These are phyloP conservation scores for Aspergillus versicolor DNA, from an alignment of 2,329 filamentous ascomycete species.

Conservation along the genomic window DNA sequence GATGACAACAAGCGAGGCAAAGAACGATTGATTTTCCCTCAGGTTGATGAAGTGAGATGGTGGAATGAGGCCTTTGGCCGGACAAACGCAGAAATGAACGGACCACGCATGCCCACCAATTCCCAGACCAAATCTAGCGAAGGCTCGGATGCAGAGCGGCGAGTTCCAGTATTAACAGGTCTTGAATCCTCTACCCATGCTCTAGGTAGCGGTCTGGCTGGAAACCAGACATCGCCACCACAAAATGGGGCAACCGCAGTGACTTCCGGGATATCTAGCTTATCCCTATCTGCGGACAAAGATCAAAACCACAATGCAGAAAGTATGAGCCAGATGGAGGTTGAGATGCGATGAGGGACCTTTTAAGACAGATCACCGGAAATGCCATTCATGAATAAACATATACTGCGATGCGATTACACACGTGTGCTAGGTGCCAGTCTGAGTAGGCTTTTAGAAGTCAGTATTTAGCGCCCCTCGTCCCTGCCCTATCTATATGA, in stretches of 20 bases:
- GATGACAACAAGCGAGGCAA: conserved; percentile 78
- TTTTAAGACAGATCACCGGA: background rate
- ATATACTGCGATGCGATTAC: conserved; percentile 11
- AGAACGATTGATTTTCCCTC: conserved; percentile 81
- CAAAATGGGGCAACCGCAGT: conserved; percentile 42
- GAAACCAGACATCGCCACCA: conserved; percentile 27
- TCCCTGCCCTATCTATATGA: background rate
- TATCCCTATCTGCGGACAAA: conserved; percentile 40
- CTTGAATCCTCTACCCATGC: conserved; percentile 60
- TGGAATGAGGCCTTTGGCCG: conserved; percentile 88
- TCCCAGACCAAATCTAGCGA: conserved; percentile 38
- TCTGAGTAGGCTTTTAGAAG: conserved; percentile 2
- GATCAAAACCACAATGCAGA: conserved; percentile 27
- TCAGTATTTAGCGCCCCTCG: background rate
- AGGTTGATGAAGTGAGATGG: conserved; percentile 78
- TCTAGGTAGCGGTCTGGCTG: conserved; percentile 45
- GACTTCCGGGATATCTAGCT: conserved; percentile 46
- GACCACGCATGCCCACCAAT: conserved; percentile 54
- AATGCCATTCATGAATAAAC: background rate
- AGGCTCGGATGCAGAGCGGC: conserved; percentile 24
- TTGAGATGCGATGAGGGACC: conserved; percentile 49
- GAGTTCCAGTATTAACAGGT: conserved; percentile 57
- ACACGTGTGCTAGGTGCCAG: background rate
- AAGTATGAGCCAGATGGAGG: conserved; percentile 41
- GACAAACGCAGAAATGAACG: conserved; percentile 91